Evolutionary conservation across 2,329 filamentous ascomycete genomes (phyloP).

Genomic region (Pseudocercospora fuligena): DNA sequence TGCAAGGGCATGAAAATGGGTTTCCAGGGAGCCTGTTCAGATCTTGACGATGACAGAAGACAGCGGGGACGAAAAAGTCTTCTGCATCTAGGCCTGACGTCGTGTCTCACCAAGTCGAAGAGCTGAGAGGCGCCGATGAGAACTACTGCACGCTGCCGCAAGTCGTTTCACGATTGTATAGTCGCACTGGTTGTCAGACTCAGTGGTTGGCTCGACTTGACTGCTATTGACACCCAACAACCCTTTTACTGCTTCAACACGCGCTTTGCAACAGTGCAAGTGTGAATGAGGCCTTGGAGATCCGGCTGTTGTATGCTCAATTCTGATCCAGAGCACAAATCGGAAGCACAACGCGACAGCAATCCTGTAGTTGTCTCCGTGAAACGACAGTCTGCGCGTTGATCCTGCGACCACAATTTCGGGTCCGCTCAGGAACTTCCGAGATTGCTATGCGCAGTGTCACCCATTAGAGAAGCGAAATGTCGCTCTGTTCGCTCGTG

Average conservation of each 20-base stretch:
- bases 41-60: slow-evolving; percentile 4
- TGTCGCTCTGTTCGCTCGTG: background rate
- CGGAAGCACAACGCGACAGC: background rate
- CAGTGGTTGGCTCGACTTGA: background rate
- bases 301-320: no score
- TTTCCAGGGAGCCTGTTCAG: background rate
- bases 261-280: no score
- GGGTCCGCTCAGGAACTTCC: background rate
- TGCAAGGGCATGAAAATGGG: background rate
- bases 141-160: background rate
- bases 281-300: background rate
- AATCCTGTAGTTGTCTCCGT: background rate
- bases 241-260: no score
- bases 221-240: no score
- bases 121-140: slow-evolving; percentile 6
- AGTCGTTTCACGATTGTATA: background rate
- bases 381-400: no score
- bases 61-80: background rate
- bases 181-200: background rate
- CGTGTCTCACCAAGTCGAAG: background rate
- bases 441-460: background rate
- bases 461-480: background rate
- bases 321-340: no score
- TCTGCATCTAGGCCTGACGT: slow-evolving; percentile 7
- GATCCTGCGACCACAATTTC: background rate